Evolutionary conservation across 1,284 basidiomycete species (phyloP).

Genomic region (Mycosarcoma maydis): DNA sequence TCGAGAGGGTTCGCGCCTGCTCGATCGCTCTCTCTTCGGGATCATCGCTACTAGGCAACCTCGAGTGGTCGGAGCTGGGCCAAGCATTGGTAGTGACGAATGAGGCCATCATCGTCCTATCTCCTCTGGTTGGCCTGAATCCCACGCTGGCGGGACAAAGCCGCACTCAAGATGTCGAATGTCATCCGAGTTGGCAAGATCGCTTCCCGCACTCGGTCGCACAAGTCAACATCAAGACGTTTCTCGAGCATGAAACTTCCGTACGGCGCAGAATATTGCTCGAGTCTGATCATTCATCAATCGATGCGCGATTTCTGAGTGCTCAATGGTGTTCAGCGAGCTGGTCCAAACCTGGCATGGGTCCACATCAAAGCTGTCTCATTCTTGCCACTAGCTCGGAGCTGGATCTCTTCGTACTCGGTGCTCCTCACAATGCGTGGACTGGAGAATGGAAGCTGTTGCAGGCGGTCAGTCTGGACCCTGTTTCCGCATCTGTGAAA

Average conservation of each 20-base stretch:
- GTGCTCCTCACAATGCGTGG: conserved; percentile 35
- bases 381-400: conserved; percentile 40
- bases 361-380: conserved; percentile 33
- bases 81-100: conserved; percentile 37
- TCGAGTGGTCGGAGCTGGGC: conserved; percentile 36
- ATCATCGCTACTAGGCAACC: conserved; percentile 20
- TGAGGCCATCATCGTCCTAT: conserved; percentile 27
- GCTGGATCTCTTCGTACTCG: conserved; percentile 38
- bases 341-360: conserved; percentile 44
- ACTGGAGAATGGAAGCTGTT: conserved; percentile 36
- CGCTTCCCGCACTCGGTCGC: conserved; percentile 36
- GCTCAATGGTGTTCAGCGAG: conserved; percentile 29
- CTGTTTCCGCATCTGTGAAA: not conserved
- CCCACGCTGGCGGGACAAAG: conserved; percentile 13
- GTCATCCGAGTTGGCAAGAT: conserved; percentile 30
- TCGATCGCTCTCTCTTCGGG: conserved; percentile 28
- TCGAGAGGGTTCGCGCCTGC: conserved; percentile 15
- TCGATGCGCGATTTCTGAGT: conserved; percentile 23
- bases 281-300: conserved; percentile 31
- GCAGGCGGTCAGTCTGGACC: conserved; percentile 8
- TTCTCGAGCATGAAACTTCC: conserved; percentile 20
- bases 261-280: conserved; percentile 20
- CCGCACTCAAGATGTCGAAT: conserved; percentile 30
- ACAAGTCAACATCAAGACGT: conserved; percentile 38
- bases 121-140: conserved; percentile 22